These are phyloP conservation scores for Alternaria brassicicola DNA, from an alignment of 2,329 filamentous ascomycete genomes.

Conservation along the genomic window DNA sequence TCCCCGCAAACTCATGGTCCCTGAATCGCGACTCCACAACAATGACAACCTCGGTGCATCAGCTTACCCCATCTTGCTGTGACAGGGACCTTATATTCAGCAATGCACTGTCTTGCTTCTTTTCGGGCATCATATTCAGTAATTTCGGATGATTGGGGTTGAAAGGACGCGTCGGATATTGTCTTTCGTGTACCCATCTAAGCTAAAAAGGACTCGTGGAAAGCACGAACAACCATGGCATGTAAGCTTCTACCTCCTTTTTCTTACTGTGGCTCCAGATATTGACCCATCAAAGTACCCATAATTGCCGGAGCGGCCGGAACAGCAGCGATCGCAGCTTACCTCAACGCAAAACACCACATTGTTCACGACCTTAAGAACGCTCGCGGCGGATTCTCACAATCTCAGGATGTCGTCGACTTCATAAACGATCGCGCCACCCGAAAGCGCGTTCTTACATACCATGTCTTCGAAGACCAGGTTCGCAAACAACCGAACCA, in stretches of 20 bases:
- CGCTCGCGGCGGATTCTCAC: constrained; percentile 23
- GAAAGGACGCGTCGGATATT: neutral
- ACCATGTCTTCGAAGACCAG: constrained; percentile 45
- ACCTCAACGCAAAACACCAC: constrained; percentile 47
- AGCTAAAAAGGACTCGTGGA: neutral
- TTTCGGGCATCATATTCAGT: neutral
- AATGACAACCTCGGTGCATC: constrained; percentile 6
- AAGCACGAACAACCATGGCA: constrained; percentile 5
- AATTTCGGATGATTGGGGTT: neutral
- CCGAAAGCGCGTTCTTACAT: constrained; percentile 34
- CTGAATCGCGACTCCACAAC: neutral
- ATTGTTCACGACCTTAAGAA: constrained; percentile 36
- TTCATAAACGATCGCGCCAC: constrained; percentile 25
- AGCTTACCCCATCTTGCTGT: neutral
- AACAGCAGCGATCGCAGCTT: constrained; percentile 40
- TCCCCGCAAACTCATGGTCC: too few species aligned
- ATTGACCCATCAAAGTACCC: constrained; percentile 28
- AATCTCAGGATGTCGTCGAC: constrained; percentile 23
- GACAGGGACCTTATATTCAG: neutral
- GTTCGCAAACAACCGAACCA: constrained; percentile 44
- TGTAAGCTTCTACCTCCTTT: constrained; percentile 9
- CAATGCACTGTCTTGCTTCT: neutral
- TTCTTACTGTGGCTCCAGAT: neutral
- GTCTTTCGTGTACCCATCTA: neutral
- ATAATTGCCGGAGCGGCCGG: constrained; percentile 36